Evolutionary conservation across 805 yeast genomes (phyloP).

Genomic region (Blastobotrys parvus): DNA sequence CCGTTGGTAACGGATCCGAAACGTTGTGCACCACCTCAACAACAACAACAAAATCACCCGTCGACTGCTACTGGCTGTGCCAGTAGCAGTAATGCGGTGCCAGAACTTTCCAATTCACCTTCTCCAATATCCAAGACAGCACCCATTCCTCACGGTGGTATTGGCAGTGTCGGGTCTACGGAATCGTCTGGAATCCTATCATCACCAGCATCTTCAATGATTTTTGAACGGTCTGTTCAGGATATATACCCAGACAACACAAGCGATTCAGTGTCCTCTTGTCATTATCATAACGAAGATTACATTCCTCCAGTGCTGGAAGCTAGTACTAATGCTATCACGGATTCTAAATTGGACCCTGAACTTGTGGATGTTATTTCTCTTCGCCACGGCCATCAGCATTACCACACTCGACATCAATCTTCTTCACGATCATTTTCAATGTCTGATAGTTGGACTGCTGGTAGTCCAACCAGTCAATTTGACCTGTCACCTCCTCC

Average conservation of each 20-base stretch:
- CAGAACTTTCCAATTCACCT: too few relatives aligned
- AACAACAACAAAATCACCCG: too few relatives aligned
- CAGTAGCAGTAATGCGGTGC: too few relatives aligned
- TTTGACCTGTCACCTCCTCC: background rate
- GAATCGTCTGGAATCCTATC: background rate
- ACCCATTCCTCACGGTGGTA: too few relatives aligned
- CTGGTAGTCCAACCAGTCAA: conserved; percentile 3
- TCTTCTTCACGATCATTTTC: conserved; percentile 30
- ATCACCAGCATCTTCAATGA: conserved; percentile 37
- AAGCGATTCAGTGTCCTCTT: conserved; percentile 23
- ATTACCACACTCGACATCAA: too few relatives aligned
- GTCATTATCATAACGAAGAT: conserved; percentile 47
- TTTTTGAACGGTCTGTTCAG: conserved; percentile 61
- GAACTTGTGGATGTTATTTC: conserved; percentile 66
- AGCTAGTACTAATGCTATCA: conserved; percentile 59
- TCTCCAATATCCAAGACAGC: too few relatives aligned
- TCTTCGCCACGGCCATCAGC: conserved; percentile 35
- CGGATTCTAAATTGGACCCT: conserved; percentile 48
- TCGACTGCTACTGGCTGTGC: too few relatives aligned
- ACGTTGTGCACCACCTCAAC: too few relatives aligned
- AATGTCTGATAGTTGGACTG: background rate
- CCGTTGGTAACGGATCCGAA: too few relatives aligned
- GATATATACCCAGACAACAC: conserved; percentile 33
- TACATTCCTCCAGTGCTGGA: conserved; percentile 76
- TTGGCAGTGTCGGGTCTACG: too few relatives aligned